Conservation (phyloP, 176 grass and related monocot genomes). For the Raddia guianensis region DNA sequence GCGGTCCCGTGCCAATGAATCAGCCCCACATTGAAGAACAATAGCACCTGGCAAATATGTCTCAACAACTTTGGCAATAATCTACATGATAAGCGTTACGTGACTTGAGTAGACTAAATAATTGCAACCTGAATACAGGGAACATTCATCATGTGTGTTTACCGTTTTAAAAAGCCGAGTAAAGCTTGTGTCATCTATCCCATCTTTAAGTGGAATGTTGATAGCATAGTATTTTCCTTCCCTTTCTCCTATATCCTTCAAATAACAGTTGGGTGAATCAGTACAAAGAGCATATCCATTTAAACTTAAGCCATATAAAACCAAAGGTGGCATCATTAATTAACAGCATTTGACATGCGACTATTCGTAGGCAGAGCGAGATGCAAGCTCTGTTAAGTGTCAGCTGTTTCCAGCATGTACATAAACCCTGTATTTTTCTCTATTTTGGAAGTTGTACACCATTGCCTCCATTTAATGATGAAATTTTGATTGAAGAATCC, state of each 20-base stretch:
- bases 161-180: constrained; percentile 92
- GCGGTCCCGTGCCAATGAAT: constrained; percentile 96
- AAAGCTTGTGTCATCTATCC: constrained; percentile 91
- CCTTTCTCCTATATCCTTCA: constrained; percentile 94
- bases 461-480: not conserved
- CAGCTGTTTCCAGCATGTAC: not conserved
- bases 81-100: constrained; percentile 57
- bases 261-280: constrained; percentile 33
- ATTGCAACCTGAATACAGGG: constrained; percentile 13
- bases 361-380: constrained; percentile 13
- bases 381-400: constrained; percentile 6
- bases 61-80: constrained; percentile 96
- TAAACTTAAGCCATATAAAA: constrained; percentile 2
- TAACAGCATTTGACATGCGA: not conserved
- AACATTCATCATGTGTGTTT: constrained; percentile 27
- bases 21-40: constrained; percentile 98
- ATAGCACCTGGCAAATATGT: constrained; percentile 91
- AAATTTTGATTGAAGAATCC: not conserved
- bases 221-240: constrained; percentile 99
- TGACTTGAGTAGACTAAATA: constrained; percentile 15
- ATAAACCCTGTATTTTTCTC: constrained; percentile 5
- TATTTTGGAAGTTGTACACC: not conserved
- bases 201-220: constrained; percentile 99
- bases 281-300: constrained; percentile 14
- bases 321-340: constrained; percentile 15